A percentile compares a stretch with the other conserved stretches of the same genome.
Conservation (phyloP, 2,329 filamentous ascomycete genomes). For the Sporothrix curviconia region DNA sequence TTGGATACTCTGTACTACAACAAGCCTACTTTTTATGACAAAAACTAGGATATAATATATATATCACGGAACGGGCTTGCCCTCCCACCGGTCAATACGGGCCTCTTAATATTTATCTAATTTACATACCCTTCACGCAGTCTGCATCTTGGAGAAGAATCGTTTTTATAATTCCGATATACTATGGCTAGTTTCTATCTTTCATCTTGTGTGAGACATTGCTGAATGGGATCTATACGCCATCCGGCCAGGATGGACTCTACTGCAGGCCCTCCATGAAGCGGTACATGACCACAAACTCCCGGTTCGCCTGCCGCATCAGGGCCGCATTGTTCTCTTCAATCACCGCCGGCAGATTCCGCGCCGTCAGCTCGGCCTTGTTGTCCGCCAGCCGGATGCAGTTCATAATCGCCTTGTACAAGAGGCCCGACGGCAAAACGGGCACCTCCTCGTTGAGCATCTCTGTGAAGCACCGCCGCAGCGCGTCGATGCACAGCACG, state of each 20-base stretch:
- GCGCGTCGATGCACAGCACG: conserved; percentile 38
- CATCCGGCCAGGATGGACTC: no score
- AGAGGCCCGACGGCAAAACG: conserved; percentile 35
- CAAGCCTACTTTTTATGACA: no score
- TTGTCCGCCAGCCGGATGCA: conserved; percentile 53
- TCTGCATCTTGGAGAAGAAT: no score
- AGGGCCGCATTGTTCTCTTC: neutral
- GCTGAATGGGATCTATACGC: no score
- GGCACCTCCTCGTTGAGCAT: conserved; percentile 50
- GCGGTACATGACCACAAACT: conserved; percentile 16
- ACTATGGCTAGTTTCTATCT: neutral
- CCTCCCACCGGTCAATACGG: neutral
- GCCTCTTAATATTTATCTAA: neutral
- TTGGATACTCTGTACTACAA: no score
- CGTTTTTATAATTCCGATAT: neutral
- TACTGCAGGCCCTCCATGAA: neutral
- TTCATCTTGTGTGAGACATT: neutral
- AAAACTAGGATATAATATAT: no score
- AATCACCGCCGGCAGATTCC: conserved; percentile 11
- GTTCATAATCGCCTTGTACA: conserved; percentile 43
- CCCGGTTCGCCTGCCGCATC: neutral
- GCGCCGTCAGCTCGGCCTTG: conserved; percentile 32
- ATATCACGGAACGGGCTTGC: neutral
- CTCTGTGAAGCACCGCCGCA: conserved; percentile 51
- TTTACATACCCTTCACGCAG: neutral